These are phyloP conservation scores for Rhizophora apiculata DNA, from an alignment of 345 rosid genomes.

Conservation along the genomic window DNA sequence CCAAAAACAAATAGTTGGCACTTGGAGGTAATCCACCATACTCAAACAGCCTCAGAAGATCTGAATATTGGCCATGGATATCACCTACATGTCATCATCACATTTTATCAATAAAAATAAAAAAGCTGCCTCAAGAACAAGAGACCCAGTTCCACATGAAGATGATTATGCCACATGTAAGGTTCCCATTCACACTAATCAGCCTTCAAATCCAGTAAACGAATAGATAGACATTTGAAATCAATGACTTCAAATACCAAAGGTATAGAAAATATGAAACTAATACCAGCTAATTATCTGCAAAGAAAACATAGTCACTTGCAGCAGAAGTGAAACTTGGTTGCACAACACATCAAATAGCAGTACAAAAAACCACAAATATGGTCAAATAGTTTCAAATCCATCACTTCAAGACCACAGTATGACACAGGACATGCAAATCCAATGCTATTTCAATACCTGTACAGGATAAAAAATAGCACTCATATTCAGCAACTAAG, in stretches of 20 bases:
- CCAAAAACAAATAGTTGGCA: slow-evolving; percentile 75
- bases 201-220: not conserved
- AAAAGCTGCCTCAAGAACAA: not conserved
- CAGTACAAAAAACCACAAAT: too few species aligned
- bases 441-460: too few species aligned
- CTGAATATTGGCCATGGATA: slow-evolving; percentile 84
- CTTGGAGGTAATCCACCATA: slow-evolving; percentile 79
- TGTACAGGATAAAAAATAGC: too few species aligned
- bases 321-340: not conserved
- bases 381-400: too few species aligned
- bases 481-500: too few species aligned
- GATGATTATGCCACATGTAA: not conserved
- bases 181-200: not conserved
- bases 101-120: slow-evolving; percentile 5
- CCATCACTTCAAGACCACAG: too few species aligned
- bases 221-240: not conserved
- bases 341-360: not conserved
- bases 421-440: too few species aligned
- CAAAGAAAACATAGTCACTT: not conserved
- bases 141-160: not conserved
- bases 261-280: not conserved
- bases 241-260: not conserved
- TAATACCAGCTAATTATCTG: too few species aligned
- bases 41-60: slow-evolving; percentile 79
- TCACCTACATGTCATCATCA: slow-evolving; percentile 54